phyloP scores from a whole-genome alignment of 2,329 filamentous ascomycete species.

The Sphaerostilbella broomeana region DNA sequence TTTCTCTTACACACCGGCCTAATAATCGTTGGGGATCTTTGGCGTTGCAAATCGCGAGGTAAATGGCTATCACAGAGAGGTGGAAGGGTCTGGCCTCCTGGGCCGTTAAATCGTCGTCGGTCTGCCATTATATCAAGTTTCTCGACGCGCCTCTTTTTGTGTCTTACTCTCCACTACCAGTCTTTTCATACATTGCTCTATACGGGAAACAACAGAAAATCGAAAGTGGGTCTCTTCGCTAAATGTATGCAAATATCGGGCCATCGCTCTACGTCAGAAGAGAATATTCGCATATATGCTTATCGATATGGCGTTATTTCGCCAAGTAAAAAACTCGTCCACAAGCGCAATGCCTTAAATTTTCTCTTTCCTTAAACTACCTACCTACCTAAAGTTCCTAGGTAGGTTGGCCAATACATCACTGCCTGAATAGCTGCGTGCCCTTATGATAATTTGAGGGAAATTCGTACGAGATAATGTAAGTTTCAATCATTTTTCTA shows the following conservation, averaged over 20 bases:
- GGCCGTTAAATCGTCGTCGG: conserved; percentile 84
- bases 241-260: background rate
- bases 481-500: conserved; percentile 15
- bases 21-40: conserved; percentile 61
- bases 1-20: conserved; percentile 75
- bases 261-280: background rate
- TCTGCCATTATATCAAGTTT: conserved; percentile 56
- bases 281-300: conserved; percentile 1
- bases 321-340: conserved; percentile 4
- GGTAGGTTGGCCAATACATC: no score
- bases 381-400: no score
- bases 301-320: conserved; percentile 11
- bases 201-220: no score
- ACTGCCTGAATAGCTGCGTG: no score
- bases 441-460: no score
- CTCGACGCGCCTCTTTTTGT: background rate
- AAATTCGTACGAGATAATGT: conserved; percentile 17
- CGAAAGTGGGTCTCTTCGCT: no score
- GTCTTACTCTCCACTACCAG: background rate
- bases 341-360: background rate
- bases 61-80: conserved; percentile 56
- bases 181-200: background rate
- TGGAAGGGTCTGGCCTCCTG: conserved; percentile 66
- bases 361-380: conserved; percentile 1
- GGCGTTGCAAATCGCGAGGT: conserved; percentile 37